Evolutionary conservation across 495 filamentous ascomycete genomes (phyloP), one percentile per base, ranked within the genome.

Genomic region (Bacidia rubella): DNA sequence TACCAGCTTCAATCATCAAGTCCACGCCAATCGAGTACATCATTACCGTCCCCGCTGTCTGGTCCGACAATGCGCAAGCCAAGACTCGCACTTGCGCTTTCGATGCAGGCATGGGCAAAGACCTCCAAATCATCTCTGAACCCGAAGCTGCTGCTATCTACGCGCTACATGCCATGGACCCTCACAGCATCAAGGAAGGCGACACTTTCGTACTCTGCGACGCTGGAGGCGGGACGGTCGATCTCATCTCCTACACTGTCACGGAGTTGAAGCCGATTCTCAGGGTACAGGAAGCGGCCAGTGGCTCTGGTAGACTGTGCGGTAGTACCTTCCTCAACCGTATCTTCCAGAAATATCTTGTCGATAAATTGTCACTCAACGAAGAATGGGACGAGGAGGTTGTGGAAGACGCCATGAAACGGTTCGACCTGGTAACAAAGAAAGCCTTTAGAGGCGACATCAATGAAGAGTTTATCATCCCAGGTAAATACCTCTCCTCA

Each of bases 131-230:
- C 63, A 83, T 89, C 47, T 82, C 77, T 44, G 81, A 86, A 64
- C 83, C 85, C 1, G 85, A 89, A 64, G 84, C 83, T 5, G 85
- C 84, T 0, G 85, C 85, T 0, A 80, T 87, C 2, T 85, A 86
- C 58, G 83, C 83, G 0, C 70, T 90, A 2, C 79, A 81, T 49
- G 79, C 79, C 10, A 82, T 80, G 56, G 77, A 80, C 63, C 82
- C 74, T 17, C 85, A 80, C 55, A 72, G 73, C 52, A 69, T 80
- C 38, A 76, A 67, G 53, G 66, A 81, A n/a, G 81, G 79, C 1
- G 82, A 88, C 57, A 85, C 82, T 39, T 83, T 89, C 54, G 73
- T 88, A 35, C 73, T 89, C 2, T 85, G 82, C 55, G 85, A 89
- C 63, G 83, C 81, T 0, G 83, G 85, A 27, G 85, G 85, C 21